Conservation (phyloP, 2,329 filamentous ascomycete species). For the Arthroderma uncinatum region DNA sequence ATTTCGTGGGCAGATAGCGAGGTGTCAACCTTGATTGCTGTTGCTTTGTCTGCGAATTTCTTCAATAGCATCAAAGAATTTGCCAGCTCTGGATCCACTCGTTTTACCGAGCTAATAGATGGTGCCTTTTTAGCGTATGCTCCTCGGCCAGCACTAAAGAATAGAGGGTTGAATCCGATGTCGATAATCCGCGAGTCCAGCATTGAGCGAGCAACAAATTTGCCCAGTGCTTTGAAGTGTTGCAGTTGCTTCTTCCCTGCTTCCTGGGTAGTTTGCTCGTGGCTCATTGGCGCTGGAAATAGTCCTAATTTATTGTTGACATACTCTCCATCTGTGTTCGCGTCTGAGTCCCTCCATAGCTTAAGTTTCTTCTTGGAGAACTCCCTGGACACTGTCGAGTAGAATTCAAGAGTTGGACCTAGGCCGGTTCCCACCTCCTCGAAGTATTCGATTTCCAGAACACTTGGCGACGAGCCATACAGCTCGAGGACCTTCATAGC, state of each 20-base stretch:
- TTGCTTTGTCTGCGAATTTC: slow-evolving; percentile 74
- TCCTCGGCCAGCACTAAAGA: slow-evolving; percentile 79
- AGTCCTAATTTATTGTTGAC: slow-evolving; percentile 74
- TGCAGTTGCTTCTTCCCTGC: slow-evolving; percentile 80
- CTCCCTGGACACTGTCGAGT: slow-evolving; percentile 92
- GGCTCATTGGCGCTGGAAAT: slow-evolving; percentile 83
- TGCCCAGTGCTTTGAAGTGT: slow-evolving; percentile 85
- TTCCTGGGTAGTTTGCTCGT: slow-evolving; percentile 60
- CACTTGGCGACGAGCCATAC: slow-evolving; percentile 91
- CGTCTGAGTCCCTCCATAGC: slow-evolving; percentile 89
- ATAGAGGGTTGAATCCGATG: slow-evolving; percentile 91
- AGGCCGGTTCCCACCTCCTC: slow-evolving; percentile 95
- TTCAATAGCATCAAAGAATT: slow-evolving; percentile 78
- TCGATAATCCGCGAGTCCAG: slow-evolving; percentile 96
- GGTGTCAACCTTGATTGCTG: slow-evolving; percentile 63
- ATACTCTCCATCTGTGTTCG: slow-evolving; percentile 59
- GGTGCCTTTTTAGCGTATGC: slow-evolving; percentile 57
- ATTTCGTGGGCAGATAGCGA: slow-evolving; percentile 59
- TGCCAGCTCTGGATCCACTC: slow-evolving; percentile 76
- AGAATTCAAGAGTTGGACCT: slow-evolving; percentile 92
- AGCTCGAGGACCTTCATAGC: slow-evolving; percentile 98
- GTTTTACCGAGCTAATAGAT: slow-evolving; percentile 78
- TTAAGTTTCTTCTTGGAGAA: slow-evolving; percentile 96
- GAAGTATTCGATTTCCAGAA: slow-evolving; percentile 96
- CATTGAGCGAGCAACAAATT: slow-evolving; percentile 97